These are phyloP conservation scores for Corinectria fuckeliana DNA, from an alignment of 2,329 filamentous ascomycete species.

Conservation along the genomic window DNA sequence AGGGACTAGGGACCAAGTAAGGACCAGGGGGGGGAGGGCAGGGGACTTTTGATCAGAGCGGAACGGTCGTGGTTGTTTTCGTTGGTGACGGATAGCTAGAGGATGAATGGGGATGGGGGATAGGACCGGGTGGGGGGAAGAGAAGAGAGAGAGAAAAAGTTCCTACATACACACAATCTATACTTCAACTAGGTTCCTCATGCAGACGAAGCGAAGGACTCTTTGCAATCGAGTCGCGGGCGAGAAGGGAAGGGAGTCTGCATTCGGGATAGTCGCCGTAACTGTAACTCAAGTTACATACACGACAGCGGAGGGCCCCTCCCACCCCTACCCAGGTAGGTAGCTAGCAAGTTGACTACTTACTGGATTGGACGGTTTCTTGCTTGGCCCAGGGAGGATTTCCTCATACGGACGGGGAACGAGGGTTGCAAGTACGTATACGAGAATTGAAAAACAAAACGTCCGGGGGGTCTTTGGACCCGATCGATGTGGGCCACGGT, in stretches of 20 bases:
- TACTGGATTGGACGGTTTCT: too few relatives aligned
- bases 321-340: too few relatives aligned
- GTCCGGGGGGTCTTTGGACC: too few relatives aligned
- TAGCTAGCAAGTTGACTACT: too few relatives aligned
- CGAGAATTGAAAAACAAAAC: too few relatives aligned
- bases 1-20: not conserved
- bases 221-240: not conserved
- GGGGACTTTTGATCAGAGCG: slow-evolving; percentile 10
- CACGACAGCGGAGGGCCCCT: not conserved
- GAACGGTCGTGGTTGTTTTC: not conserved
- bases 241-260: not conserved
- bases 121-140: too few relatives aligned
- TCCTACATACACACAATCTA: not conserved
- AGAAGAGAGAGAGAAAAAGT: not conserved
- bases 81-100: too few relatives aligned
- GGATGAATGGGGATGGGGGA: too few relatives aligned
- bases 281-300: not conserved
- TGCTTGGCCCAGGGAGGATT: too few relatives aligned
- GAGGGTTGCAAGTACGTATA: too few relatives aligned
- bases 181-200: not conserved
- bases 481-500: too few relatives aligned
- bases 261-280: not conserved
- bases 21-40: not conserved
- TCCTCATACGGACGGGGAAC: too few relatives aligned
- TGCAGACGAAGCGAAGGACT: not conserved